Base-by-base conservation (phyloP, 768 basidiomycete species). In the Lactarius quietus region DNA sequence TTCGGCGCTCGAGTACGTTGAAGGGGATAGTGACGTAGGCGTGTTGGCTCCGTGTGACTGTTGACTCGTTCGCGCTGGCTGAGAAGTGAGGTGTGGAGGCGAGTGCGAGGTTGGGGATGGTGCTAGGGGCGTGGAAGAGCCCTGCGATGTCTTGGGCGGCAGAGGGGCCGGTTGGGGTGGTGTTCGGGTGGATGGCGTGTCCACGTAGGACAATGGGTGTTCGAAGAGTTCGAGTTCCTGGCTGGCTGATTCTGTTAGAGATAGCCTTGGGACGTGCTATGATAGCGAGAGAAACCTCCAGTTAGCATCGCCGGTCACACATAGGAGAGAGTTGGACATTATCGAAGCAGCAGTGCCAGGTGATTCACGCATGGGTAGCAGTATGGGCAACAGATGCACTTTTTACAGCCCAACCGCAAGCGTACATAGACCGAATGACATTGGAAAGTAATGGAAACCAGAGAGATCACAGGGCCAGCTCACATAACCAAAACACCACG, bases 111-210 rank as follows among this genome's bases (percentile, higher is more conserved):
- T 62, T 26, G 65, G 65, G 20, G 57, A 62, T 66, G 57, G 31
- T 66, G 41, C 65, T n/a, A n/a, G n/a, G n/a, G n/a, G 65, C 14
- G 60, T 66, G 31, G 65, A 66, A 12, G 65, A 62, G 56, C 20
- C 33, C 33, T 28, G 48, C 26, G 65, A 62, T 20, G 14, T 54
- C 28, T 62, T 61, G 17, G 18, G 33, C 14, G 65, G 56, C 9
- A 62, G 20, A 20, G 57, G 10, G 54, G 57, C 15, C 12, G 23
- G 3, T 17, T 35, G 61, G 20, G 55, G 45, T 28, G 56, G 29
- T 7, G 26, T n/a, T 20, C 31, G 17, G 14, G 56, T 23, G 15
- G 55, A 38, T 8, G 28, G 26, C 9, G 35, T 54, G 3, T 58
- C 38, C 14, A 38, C 28, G 39, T 59, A 54, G 20, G 48, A 35